Evolutionary conservation across 257 asterid species (phyloP), one percentile per base, ranked within the genome.

Genomic region (Penstemon eatonii): DNA sequence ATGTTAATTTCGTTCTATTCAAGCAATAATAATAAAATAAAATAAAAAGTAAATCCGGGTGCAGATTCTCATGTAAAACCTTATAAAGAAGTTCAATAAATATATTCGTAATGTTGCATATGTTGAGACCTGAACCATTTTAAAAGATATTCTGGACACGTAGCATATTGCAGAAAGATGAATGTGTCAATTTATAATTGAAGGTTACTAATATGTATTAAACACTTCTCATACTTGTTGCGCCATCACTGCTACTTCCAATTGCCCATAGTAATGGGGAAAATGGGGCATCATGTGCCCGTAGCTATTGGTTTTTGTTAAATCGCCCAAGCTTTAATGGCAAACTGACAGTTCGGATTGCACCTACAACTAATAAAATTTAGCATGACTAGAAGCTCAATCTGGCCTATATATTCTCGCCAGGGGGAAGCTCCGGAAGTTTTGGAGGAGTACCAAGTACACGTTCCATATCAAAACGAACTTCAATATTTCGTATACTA

Each of bases 391-490:
- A 6, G 65, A 77, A 44, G 60, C 73, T 73, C 70, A 56, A 8
- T 52, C 38, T 42, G 60, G 58, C 60, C 78, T 89, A 89, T 56
- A 94, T 70, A 80, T 78, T 81, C 82, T 91, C 99, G 63, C 96
- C 99, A 0, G 99, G 95, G 69, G 97, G 99, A 43, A 91, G 96
- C 83, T 94, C 96, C 3, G 97, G 96, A 25, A 79, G 85, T 82
- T 89, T 94, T 38, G 89, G 82, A 13, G 92, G 81, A 61, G 87
- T 67, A 44, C 96, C 99, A n/a, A 94, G 89, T 15, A 91, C 92
- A 12, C 95, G 86, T 81, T 94, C 97, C 97, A 94, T 94, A 76
- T 94, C 99, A 53, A 89, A 89, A 38, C 96, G 96, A 43, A 94
- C 99, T 79, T 94, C 99, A 63, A 94, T 94, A 52, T 94, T 94